Evolutionary conservation across 495 filamentous ascomycete species (phyloP).

Genomic region (Penicillium canescens): DNA sequence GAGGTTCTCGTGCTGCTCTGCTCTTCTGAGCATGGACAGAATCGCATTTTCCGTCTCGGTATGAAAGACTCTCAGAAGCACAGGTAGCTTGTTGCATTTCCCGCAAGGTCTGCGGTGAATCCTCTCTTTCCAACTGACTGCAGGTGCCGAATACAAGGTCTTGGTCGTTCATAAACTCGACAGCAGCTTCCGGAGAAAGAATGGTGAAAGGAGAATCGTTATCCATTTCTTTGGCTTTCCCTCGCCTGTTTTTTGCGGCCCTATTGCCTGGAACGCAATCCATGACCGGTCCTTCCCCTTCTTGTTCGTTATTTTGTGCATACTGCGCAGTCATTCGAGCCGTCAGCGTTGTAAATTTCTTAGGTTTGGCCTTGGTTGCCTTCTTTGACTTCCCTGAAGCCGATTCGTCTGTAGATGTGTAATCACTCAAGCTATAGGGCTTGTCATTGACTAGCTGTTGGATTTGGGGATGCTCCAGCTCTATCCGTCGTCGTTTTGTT

Average conservation of each 20-base stretch:
- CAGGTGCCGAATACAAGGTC: constrained; percentile 91
- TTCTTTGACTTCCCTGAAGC: constrained; percentile 25
- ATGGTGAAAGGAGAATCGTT: constrained; percentile 49
- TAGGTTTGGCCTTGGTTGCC: constrained; percentile 60
- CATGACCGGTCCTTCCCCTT: constrained; percentile 3
- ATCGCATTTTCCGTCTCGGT: background rate
- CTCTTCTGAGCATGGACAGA: background rate
- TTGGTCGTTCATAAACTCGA: constrained; percentile 67
- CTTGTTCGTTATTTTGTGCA: constrained; percentile 15
- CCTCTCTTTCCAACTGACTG: constrained; percentile 79
- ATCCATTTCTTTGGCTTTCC: constrained; percentile 30
- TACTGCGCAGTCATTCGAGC: constrained; percentile 82
- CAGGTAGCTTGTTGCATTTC: constrained; percentile 71
- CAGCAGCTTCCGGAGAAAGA: constrained; percentile 72
- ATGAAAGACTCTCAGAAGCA: constrained; percentile 48
- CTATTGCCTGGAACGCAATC: constrained; percentile 25
- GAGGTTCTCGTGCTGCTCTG: background rate
- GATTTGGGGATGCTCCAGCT: constrained; percentile 35
- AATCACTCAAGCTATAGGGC: constrained; percentile 5
- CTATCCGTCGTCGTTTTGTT: constrained; percentile 45
- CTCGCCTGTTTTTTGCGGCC: constrained; percentile 21
- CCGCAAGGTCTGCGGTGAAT: constrained; percentile 66
- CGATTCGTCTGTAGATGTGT: constrained; percentile 9
- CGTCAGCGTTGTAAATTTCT: constrained; percentile 82
- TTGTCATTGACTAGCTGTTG: constrained; percentile 15